Base-by-base conservation (phyloP, 768 basidiomycete genomes). In the Lactarius quietus region DNA sequence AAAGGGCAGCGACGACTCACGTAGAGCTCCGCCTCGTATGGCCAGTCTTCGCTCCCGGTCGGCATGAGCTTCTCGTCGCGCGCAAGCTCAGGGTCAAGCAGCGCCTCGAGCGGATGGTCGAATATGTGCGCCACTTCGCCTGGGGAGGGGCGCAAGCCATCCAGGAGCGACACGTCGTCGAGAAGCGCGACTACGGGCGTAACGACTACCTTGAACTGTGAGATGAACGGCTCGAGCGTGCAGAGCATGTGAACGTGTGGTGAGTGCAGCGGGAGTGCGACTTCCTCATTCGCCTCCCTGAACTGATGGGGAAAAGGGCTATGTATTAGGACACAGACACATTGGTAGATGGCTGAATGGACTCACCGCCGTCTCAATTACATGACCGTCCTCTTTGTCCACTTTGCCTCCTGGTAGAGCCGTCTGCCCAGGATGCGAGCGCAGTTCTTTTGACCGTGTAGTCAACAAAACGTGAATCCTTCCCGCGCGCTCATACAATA, bases 231-330 rank as follows among this genome's bases (percentile, higher is more conserved):
- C 33, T 85, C 82, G 39, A 92, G 76, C 20, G 80, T 76, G 33
- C 85, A 85, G 23, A 93, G 73, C 1, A 81, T 80, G 70, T 88
- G 81, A 20, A 93, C 76, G 56, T 83, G 74, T 0, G 86, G 82
- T 43, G 81, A 82, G 59, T 78, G 62, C 2, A 85, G 72, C 0
- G 90, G 86, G 3, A 95, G 79, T 1, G 76, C 84, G 23, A 95
- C 89, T 78, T 96, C 94, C 77, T 96, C 94, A 62, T 84, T 74
- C 0, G 94, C 94, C 76, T 96, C 94, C 63, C 94, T 81, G 56
- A 82, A 82, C 93, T 95, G 71, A 28, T 57, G 4, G n/a, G 23
- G 29, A 67, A 36, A 36, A 12, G 38, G 38, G 38, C 55, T 14
- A 9, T 3, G 38, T 38, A 17, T 28, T 23, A n/a, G 48, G 14